A percentile compares a stretch with the other conserved stretches of the same genome.
Conservation (phyloP, 2,329 filamentous ascomycete species). For the Microcyclospora tardicrescens region DNA sequence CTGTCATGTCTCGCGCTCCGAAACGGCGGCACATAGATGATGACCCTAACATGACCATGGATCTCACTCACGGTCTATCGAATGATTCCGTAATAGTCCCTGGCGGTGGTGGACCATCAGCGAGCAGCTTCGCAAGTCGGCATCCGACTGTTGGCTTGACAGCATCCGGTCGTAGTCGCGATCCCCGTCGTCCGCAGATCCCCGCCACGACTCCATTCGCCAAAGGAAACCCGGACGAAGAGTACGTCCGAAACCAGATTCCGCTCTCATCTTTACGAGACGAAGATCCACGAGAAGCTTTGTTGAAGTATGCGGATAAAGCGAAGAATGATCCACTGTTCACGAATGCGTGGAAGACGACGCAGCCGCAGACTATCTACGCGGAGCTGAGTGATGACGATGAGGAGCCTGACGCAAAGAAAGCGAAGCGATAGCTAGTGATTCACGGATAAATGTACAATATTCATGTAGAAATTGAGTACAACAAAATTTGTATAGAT, state of each 20-base stretch:
- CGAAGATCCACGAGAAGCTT: constrained; percentile 85
- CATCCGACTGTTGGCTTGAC: constrained; percentile 64
- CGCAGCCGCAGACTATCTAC: constrained; percentile 85
- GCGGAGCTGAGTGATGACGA: constrained; percentile 81
- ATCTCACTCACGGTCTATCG: constrained; percentile 67
- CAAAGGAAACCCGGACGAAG: constrained; percentile 78
- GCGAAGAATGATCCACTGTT: constrained; percentile 89
- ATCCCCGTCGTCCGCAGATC: constrained; percentile 74
- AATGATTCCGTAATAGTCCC: constrained; percentile 63
- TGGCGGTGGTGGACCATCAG: constrained; percentile 27
- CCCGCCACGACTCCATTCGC: constrained; percentile 79
- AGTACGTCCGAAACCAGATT: constrained; percentile 77
- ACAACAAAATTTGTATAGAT: too few relatives aligned
- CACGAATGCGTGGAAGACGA: constrained; percentile 83
- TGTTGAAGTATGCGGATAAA: constrained; percentile 89
- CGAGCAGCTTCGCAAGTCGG: constrained; percentile 41
- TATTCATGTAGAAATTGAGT: too few relatives aligned
- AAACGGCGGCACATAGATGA: constrained; percentile 95
- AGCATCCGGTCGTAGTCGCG: constrained; percentile 60
- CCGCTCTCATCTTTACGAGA: constrained; percentile 86
- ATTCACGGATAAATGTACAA: too few relatives aligned
- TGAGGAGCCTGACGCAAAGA: constrained; percentile 53
- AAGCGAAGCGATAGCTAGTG: constrained; percentile 18
- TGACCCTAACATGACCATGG: constrained; percentile 74
- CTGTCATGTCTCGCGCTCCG: constrained; percentile 83